Evolutionary conservation across 2,329 filamentous ascomycete genomes (phyloP), one percentile per base, ranked within the genome.

Genomic region (Fusarium tupiense): DNA sequence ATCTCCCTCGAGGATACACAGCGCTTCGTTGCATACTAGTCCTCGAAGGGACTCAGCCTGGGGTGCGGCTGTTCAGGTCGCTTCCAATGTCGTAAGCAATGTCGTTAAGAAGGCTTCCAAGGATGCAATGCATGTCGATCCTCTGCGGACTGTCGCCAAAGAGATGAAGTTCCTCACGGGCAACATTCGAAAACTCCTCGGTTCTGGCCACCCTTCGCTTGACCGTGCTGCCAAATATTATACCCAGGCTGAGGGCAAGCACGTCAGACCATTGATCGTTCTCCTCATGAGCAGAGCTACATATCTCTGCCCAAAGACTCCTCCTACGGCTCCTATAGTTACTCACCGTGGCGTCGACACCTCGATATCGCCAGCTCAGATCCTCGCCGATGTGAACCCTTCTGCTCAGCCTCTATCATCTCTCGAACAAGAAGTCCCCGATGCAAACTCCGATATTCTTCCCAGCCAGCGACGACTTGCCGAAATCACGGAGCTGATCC

Each of bases 141-240:
- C 96, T 40, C 88, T 98, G 79, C 91, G 94, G 71, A 93, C 94
- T 40, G 95, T 98, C 40, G 96, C 94, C 72, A 97, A 98, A 85
- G 96, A 98, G 87, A 94, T 99, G 91, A 96, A 97, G 84, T 97
- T 95, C 78, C 85, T 98, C 80, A 98, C 94, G 17, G 95, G 95
- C 62, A 98, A 98, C 79, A 97, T 98, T 83, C 90, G 94, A 70
- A 93, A 97, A 81, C 88, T 98, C n/a, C 86, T 98, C 22, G 96
- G 96, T 11, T 98, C 95, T 0, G 96, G 96, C 11, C 96, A 99
- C 81, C 96, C 96, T 2, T 95, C 95, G 52, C 89, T 99, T 69
- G 96, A 98, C 81, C 95, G 94, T 47, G 96, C 95, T 35, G 95
- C 96, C 60, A 99, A 99, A 84, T 99, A 99, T 87, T 99, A 99